Percentiles rank a stretch among this genome's conserved stretches.
These are phyloP conservation scores for Tanacetum coccineum DNA, from an alignment of 129 eudicot genomes.

Conservation along the genomic window DNA sequence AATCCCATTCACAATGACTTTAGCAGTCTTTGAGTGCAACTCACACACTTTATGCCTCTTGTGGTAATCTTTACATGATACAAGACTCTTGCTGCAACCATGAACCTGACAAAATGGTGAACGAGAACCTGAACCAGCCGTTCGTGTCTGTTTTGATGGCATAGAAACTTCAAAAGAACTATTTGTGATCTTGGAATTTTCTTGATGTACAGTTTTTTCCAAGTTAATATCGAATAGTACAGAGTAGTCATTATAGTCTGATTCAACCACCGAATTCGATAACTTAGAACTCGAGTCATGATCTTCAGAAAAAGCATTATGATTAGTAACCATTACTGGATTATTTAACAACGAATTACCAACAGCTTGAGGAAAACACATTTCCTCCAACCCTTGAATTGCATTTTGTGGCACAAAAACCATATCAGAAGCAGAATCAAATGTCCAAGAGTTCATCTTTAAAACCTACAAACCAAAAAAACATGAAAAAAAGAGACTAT, in stretches of 20 bases:
- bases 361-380: constrained; percentile 32
- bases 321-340: constrained; percentile 25
- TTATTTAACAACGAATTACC: constrained; percentile 26
- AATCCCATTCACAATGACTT: constrained; percentile 69
- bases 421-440: constrained; percentile 30
- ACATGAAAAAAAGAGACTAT: constrained; percentile 1
- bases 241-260: constrained; percentile 36
- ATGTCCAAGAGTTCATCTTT: constrained; percentile 58
- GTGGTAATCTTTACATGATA: constrained; percentile 60
- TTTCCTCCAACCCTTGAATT: constrained; percentile 31
- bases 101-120: constrained; percentile 58
- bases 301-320: constrained; percentile 34
- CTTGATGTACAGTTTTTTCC: constrained; percentile 37
- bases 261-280: constrained; percentile 34
- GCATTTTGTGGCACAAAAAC: constrained; percentile 18
- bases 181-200: constrained; percentile 23
- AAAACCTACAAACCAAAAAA: constrained; percentile 8
- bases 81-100: constrained; percentile 69
- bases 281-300: constrained; percentile 43
- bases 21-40: constrained; percentile 65
- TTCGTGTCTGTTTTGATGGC: constrained; percentile 39
- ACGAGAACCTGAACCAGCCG: constrained; percentile 26
- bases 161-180: constrained; percentile 30
- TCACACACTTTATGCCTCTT: constrained; percentile 86
- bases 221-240: constrained; percentile 43